These are phyloP conservation scores for Allomyces arbusculus DNA, from an alignment of 192 early-diverging fungal species.

Conservation along the genomic window DNA sequence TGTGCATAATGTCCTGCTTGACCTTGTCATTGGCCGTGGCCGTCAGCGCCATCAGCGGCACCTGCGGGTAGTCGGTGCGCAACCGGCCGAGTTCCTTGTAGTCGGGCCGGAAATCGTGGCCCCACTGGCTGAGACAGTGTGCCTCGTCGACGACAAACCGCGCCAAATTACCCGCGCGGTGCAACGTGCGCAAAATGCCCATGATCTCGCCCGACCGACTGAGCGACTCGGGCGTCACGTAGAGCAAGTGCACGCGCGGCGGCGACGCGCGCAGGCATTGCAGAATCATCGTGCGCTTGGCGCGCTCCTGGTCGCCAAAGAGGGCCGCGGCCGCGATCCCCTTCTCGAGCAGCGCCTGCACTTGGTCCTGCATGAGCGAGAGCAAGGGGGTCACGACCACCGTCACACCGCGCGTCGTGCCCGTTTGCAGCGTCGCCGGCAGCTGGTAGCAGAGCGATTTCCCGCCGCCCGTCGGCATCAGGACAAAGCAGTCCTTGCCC, in stretches of 20 bases:
- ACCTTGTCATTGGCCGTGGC: slow-evolving; percentile 87
- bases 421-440: slow-evolving; percentile 49
- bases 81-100: slow-evolving; percentile 57
- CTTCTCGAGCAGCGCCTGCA: slow-evolving; percentile 38
- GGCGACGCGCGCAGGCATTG: slow-evolving; percentile 24
- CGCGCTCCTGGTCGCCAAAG: slow-evolving; percentile 32
- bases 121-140: slow-evolving; percentile 92
- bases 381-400: slow-evolving; percentile 83
- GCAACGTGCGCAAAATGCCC: slow-evolving; percentile 27
- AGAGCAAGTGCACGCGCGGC: slow-evolving; percentile 42
- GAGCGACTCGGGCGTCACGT: slow-evolving; percentile 79
- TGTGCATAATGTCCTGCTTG: slow-evolving; percentile 53
- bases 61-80: slow-evolving; percentile 41
- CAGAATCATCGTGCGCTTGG: slow-evolving; percentile 30
- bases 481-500: slow-evolving; percentile 72
- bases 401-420: slow-evolving; percentile 48
- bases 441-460: slow-evolving; percentile 93
- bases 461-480: slow-evolving; percentile 98
- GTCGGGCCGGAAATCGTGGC: slow-evolving; percentile 90
- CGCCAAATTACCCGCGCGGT: slow-evolving; percentile 41
- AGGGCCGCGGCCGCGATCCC: slow-evolving; percentile 43
- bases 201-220: slow-evolving; percentile 37
- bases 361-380: slow-evolving; percentile 93
- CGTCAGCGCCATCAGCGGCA: slow-evolving; percentile 85
- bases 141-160: slow-evolving; percentile 93